phyloP scores from a whole-genome alignment of 805 yeast genomes.

The Priceomyces carsonii region DNA sequence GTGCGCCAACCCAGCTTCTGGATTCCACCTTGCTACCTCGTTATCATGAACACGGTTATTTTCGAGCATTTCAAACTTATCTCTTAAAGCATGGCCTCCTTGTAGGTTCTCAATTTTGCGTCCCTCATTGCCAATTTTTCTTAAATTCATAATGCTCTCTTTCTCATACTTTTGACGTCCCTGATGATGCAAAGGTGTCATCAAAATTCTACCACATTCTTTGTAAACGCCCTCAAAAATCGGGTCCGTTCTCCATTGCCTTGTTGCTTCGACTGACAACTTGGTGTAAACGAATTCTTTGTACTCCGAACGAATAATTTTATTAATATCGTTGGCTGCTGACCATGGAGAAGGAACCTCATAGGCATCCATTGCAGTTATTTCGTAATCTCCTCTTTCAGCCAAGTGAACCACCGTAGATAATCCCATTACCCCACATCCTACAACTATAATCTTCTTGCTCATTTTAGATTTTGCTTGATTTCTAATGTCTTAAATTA shows the following conservation, averaged over 20 bases:
- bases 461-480: too few species aligned
- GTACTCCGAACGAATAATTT: conserved; percentile 51
- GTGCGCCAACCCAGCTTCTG: conserved; percentile 43
- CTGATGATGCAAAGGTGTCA: conserved; percentile 25
- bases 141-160: conserved; percentile 34
- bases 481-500: too few species aligned
- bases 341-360: conserved; percentile 46
- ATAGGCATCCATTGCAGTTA: conserved; percentile 21
- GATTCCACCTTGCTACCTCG: conserved; percentile 25
- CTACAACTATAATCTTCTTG: conserved; percentile 19
- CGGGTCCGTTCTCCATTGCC: conserved; percentile 37
- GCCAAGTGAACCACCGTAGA: conserved; percentile 42
- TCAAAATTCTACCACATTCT: conserved; percentile 43
- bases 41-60: conserved; percentile 10
- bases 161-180: conserved; percentile 39
- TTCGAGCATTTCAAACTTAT: conserved; percentile 16
- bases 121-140: conserved; percentile 17
- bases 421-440: conserved; percentile 50
- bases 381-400: conserved; percentile 22
- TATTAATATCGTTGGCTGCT: conserved; percentile 50
- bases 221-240: conserved; percentile 31
- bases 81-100: conserved; percentile 30
- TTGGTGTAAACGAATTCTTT: conserved; percentile 40
- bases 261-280: conserved; percentile 46
- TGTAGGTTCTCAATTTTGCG: conserved; percentile 22